Evolutionary conservation across 345 rosid genomes (phyloP), one percentile per base, ranked within the genome.

Genomic region (Sonneratia caseolaris): DNA sequence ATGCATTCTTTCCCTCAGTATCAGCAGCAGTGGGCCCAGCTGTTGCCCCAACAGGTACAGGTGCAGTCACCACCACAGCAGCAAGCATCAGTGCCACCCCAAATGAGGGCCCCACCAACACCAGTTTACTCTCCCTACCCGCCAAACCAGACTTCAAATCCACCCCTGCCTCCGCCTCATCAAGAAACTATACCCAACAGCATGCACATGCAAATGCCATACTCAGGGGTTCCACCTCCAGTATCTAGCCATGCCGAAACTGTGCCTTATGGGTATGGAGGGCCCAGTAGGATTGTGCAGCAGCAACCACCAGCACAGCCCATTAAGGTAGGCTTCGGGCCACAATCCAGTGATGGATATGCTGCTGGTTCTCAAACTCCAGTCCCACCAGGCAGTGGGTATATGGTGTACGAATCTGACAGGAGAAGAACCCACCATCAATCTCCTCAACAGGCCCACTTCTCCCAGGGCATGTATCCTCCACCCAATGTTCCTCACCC

Each of bases 11-110:
- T 79, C 74, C 82, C 92, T 56, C 97, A 83, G 79, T 86, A 86
- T 79, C 94, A 86, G 78, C 94, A 87, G 76, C 93, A 87, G 69
- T 88, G 93, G 91, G 77, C 84, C 8, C 92, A 82, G 80, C 95
- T 86, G 75, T 43, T 82, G 71, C 81, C 86, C 55, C 78, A 70
- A 65, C 87, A 83, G 84, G 85, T 79, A 71, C 81, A 85, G n/a
- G 72, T 68, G 49, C 85, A 77, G 82, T 86, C 82, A 57, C 86
- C 72, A 70, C 75, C 81, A 53, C 79, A 79, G 9, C 94, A 86
- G 70, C 91, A 76, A 72, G 66, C 89, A 18, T 64, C 87, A 3
- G 43, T 85, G 80, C 96, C 83, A 72, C 81, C 82, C 37, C 99
- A 90, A 79, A 80, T 86, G 47, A 90, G 93, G 76, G 81, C 92